These are phyloP conservation scores for Chlorophyllum brunneum DNA, from an alignment of 768 basidiomycete genomes.

Conservation along the genomic window DNA sequence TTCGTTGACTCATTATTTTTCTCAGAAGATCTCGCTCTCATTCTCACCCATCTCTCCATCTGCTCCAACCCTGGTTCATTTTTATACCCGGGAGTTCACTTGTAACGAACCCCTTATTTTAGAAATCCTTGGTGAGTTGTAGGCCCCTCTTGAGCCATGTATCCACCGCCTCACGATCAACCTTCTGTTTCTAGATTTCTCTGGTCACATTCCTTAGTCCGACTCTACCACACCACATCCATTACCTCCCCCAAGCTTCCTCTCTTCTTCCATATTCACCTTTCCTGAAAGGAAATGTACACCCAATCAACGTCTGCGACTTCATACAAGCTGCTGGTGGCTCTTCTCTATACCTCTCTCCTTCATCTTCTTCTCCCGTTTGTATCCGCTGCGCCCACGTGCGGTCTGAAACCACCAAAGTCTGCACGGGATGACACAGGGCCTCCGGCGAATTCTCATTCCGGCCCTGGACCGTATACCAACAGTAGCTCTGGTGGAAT, in stretches of 20 bases:
- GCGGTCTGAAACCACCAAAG: slow-evolving; percentile 30
- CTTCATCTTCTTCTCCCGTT: slow-evolving; percentile 8
- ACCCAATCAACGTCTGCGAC: slow-evolving; percentile 7
- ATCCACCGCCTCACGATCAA: too few relatives aligned
- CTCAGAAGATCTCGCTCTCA: too few relatives aligned
- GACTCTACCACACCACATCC: too few relatives aligned
- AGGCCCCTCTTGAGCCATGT: too few relatives aligned
- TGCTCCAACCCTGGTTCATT: too few relatives aligned
- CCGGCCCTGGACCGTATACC: not conserved
- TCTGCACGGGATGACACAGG: slow-evolving; percentile 3
- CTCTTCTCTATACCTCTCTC: slow-evolving; percentile 14
- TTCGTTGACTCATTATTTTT: not conserved
- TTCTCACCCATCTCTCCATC: too few relatives aligned
- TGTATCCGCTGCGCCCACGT: slow-evolving; percentile 26
- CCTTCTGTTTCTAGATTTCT: too few relatives aligned
- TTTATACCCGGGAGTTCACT: too few relatives aligned
- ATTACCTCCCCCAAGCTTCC: not conserved
- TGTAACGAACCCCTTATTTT: too few relatives aligned
- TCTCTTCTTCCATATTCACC: not conserved
- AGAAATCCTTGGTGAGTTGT: too few relatives aligned
- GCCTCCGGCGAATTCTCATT: not conserved
- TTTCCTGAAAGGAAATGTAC: slow-evolving; percentile 3
- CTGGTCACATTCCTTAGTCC: too few relatives aligned
- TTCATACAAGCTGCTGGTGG: slow-evolving; percentile 25
- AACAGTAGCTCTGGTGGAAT: slow-evolving; percentile 1